These are phyloP conservation scores for Neonectria sp. DNA, from an alignment of 2,329 filamentous ascomycete species.

Conservation along the genomic window DNA sequence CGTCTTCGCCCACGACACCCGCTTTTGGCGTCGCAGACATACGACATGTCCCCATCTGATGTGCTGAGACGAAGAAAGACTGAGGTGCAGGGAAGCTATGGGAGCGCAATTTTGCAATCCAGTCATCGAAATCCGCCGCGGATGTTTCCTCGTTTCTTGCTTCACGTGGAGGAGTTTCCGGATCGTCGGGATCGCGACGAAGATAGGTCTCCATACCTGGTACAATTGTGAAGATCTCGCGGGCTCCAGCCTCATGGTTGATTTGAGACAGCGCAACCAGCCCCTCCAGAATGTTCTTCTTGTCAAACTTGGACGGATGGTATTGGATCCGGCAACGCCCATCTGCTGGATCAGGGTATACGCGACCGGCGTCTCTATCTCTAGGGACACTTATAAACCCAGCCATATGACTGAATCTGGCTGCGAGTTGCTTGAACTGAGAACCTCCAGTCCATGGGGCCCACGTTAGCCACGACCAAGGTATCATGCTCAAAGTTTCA, in stretches of 20 bases:
- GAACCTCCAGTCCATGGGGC: conserved; percentile 13
- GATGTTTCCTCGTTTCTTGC: conserved; percentile 57
- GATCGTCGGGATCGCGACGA: conserved; percentile 38
- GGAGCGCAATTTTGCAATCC: conserved; percentile 15
- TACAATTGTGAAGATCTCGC: conserved; percentile 77
- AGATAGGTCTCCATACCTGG: conserved; percentile 73
- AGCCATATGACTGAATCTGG: conserved; percentile 19
- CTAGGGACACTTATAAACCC: conserved; percentile 21
- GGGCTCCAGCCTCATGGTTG: conserved; percentile 79
- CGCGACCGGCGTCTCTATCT: conserved; percentile 24
- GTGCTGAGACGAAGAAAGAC: conserved; percentile 73
- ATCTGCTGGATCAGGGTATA: conserved; percentile 15
- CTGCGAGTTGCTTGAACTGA: conserved; percentile 20
- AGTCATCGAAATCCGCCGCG: conserved; percentile 65
- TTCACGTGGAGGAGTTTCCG: neutral
- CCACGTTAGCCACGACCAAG: conserved; percentile 20
- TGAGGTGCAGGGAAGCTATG: conserved; percentile 15
- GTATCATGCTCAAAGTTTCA: conserved; percentile 20
- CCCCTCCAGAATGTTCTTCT: conserved; percentile 76
- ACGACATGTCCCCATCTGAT: conserved; percentile 81
- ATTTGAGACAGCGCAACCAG: conserved; percentile 78
- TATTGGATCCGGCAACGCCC: conserved; percentile 59
- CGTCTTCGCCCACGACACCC: conserved; percentile 68
- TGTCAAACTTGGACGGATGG: conserved; percentile 76
- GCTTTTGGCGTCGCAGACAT: conserved; percentile 69